Evolutionary conservation across 176 grass and related monocot species (phyloP).

Genomic region (Puya raimondii): DNA sequence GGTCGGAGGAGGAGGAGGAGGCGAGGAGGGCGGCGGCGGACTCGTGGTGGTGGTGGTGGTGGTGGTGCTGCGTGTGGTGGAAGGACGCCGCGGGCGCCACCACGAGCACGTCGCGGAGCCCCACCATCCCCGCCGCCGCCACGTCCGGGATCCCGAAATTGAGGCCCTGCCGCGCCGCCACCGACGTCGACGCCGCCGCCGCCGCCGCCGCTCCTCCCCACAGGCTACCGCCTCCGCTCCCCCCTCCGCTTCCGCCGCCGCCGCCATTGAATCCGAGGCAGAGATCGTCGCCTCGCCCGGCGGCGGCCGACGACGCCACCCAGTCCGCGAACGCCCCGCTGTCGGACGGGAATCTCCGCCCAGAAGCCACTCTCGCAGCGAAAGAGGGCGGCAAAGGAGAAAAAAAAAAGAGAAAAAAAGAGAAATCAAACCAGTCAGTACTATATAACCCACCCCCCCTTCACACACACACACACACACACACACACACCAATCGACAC

Average conservation of each 20-base stretch:
- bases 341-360: slow-evolving; percentile 71
- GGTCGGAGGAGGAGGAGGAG: slow-evolving; percentile 13
- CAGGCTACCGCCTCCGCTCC: slow-evolving; percentile 18
- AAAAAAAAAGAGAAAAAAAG: no score
- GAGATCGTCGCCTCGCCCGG: slow-evolving; percentile 52
- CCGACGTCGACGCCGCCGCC: slow-evolving; percentile 16
- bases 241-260: slow-evolving; percentile 32
- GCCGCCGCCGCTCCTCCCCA: slow-evolving; percentile 27
- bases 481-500: not conserved
- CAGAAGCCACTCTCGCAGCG: slow-evolving; percentile 86
- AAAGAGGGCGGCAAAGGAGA: no score
- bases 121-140: slow-evolving; percentile 58
- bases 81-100: slow-evolving; percentile 45
- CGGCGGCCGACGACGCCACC: slow-evolving; percentile 49
- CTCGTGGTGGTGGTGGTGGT: slow-evolving; percentile 35
- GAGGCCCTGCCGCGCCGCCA: slow-evolving; percentile 27
- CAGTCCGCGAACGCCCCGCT: slow-evolving; percentile 75
- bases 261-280: slow-evolving; percentile 90
- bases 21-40: not conserved
- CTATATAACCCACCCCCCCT: not conserved
- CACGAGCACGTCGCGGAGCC: slow-evolving; percentile 40
- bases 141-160: slow-evolving; percentile 52
- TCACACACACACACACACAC: no score
- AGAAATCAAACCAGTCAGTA: not conserved
- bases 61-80: slow-evolving; percentile 38